phyloP scores from a whole-genome alignment of 2,329 filamentous ascomycete species.

The Sclerotinia subarctica region DNA sequence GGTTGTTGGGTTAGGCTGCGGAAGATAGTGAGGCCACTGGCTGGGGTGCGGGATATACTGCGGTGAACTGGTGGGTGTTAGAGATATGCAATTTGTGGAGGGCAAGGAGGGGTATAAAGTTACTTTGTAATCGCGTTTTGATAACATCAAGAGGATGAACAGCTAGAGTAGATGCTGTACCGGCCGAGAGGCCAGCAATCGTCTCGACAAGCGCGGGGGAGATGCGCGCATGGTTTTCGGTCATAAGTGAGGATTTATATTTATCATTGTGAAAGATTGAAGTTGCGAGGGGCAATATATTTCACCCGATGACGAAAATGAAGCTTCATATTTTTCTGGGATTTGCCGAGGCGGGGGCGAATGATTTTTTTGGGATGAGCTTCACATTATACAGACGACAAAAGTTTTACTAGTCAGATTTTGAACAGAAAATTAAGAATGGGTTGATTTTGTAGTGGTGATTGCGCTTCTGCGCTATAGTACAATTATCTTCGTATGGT shows the following conservation, averaged over 20 bases:
- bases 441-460: constrained; percentile 30
- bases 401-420: neutral
- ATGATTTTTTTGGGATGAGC: neutral
- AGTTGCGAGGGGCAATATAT: constrained; percentile 20
- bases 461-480: constrained; percentile 31
- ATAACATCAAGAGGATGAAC: constrained; percentile 93
- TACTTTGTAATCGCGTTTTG: constrained; percentile 93
- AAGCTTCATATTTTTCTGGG: constrained; percentile 27
- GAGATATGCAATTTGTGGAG: constrained; percentile 35
- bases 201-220: constrained; percentile 81
- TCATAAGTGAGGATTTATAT: constrained; percentile 32
- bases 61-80: constrained; percentile 49
- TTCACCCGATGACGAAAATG: constrained; percentile 26
- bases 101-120: constrained; percentile 35
- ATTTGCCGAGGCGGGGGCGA: constrained; percentile 27
- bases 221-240: constrained; percentile 51
- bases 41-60: constrained; percentile 42
- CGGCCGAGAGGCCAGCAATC: constrained; percentile 84
- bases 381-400: neutral
- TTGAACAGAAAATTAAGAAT: constrained; percentile 15
- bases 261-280: constrained; percentile 24
- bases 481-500: constrained; percentile 34
- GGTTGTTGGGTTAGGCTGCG: constrained; percentile 46
- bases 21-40: constrained; percentile 52
- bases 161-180: constrained; percentile 77